Evolutionary conservation across 768 basidiomycete species (phyloP).

Genomic region (Panellus pusillus): DNA sequence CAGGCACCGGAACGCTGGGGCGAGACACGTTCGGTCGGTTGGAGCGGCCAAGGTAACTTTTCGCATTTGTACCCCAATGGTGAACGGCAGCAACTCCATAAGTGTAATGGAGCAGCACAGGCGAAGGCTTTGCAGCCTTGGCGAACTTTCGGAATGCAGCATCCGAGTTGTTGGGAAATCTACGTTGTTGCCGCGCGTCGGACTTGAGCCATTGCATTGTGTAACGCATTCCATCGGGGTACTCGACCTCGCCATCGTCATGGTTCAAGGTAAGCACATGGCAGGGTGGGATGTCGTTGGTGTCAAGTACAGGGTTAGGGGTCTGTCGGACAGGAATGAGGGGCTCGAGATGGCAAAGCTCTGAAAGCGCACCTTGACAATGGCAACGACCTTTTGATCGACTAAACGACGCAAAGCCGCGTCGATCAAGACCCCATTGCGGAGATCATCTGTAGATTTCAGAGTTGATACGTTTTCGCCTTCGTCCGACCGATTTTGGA

Average conservation of each 20-base stretch:
- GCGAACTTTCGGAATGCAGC: constrained; percentile 8
- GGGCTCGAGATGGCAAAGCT: too few relatives aligned
- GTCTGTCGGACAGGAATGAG: neutral
- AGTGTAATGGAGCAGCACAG: constrained; percentile 16
- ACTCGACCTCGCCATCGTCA: neutral
- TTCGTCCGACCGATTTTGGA: too few relatives aligned
- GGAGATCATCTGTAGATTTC: too few relatives aligned
- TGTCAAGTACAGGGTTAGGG: neutral
- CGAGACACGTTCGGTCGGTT: neutral
- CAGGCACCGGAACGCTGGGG: too few relatives aligned
- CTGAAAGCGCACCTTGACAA: too few relatives aligned
- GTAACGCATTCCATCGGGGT: neutral
- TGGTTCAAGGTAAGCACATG: neutral
- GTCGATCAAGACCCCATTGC: too few relatives aligned
- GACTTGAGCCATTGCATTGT: constrained; percentile 6
- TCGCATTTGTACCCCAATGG: constrained; percentile 8
- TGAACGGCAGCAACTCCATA: constrained; percentile 19
- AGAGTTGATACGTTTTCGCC: too few relatives aligned
- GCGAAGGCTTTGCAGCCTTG: neutral
- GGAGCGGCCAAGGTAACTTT: too few relatives aligned
- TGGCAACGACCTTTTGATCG: too few relatives aligned
- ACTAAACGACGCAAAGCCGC: too few relatives aligned
- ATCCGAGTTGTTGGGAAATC: constrained; percentile 7
- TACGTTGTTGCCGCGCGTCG: neutral
- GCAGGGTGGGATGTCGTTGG: neutral